These are phyloP conservation scores for Pyrenophora graminea DNA, from an alignment of 2,329 filamentous ascomycete genomes.

Conservation along the genomic window DNA sequence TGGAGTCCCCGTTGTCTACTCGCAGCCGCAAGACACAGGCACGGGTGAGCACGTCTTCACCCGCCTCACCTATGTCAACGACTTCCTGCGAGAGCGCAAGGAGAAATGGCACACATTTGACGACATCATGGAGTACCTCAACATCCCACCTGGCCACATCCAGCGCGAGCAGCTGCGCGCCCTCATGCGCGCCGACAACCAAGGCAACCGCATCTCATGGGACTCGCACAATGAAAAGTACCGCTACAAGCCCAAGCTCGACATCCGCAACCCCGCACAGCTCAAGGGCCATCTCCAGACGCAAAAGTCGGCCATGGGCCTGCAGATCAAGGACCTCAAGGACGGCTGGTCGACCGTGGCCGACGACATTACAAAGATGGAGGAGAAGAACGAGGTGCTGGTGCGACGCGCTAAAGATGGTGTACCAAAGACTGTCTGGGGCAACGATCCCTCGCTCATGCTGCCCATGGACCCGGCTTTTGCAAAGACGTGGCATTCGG, in stretches of 20 bases:
- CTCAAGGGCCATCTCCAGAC: conserved; percentile 80
- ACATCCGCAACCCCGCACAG: conserved; percentile 76
- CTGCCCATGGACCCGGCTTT: conserved; percentile 82
- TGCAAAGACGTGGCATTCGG: conserved; percentile 78
- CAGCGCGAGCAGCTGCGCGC: conserved; percentile 62
- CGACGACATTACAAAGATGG: conserved; percentile 75
- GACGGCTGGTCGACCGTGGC: conserved; percentile 93
- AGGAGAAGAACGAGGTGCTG: conserved; percentile 76
- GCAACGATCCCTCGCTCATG: conserved; percentile 78
- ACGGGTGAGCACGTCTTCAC: conserved; percentile 82
- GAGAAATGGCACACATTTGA: conserved; percentile 67
- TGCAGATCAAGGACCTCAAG: conserved; percentile 87
- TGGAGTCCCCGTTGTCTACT: conserved; percentile 62
- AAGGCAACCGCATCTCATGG: conserved; percentile 65
- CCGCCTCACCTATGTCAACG: conserved; percentile 83
- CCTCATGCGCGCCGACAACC: conserved; percentile 64
- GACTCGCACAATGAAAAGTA: conserved; percentile 69
- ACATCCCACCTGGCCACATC: conserved; percentile 66
- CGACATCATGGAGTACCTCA: conserved; percentile 81
- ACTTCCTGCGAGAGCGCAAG: conserved; percentile 62
- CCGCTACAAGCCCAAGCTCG: conserved; percentile 80
- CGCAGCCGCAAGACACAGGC: conserved; percentile 75
- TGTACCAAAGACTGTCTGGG: conserved; percentile 79
- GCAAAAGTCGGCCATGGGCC: conserved; percentile 77
- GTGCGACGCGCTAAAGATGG: conserved; percentile 91